Evolutionary conservation across 1,284 basidiomycete genomes (phyloP).

Genomic region (Fomitopsis palustris): DNA sequence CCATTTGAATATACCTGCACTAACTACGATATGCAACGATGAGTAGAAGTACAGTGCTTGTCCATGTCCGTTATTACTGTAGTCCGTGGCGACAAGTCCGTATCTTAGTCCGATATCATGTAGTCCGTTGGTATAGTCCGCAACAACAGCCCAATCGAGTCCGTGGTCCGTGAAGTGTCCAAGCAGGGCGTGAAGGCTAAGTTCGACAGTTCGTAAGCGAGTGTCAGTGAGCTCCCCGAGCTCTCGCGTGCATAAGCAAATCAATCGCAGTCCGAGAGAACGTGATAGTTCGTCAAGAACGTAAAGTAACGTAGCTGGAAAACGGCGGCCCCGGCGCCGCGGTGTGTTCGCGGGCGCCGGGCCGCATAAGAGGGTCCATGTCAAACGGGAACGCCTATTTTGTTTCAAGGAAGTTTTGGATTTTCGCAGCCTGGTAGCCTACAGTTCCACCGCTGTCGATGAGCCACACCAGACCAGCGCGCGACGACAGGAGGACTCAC

Average conservation of each 20-base stretch:
- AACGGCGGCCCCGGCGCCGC: neutral
- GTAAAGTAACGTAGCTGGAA: constrained; percentile 11
- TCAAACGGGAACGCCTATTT: constrained; percentile 15
- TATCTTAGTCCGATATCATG: neutral
- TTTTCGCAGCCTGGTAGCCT: constrained; percentile 38
- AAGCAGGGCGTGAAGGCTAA: constrained; percentile 8
- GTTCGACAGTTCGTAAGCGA: constrained; percentile 1
- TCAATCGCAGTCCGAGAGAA: constrained; percentile 5
- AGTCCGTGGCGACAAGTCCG: neutral
- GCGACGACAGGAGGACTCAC: constrained; percentile 28
- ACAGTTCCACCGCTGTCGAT: constrained; percentile 1
- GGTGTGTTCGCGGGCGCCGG: neutral
- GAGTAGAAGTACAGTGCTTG: constrained; percentile 7
- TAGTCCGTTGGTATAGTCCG: constrained; percentile 3
- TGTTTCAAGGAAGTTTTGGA: constrained; percentile 32
- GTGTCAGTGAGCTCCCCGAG: constrained; percentile 3
- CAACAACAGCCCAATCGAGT: constrained; percentile 1
- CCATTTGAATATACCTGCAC: neutral
- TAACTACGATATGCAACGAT: constrained; percentile 2
- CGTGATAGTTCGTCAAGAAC: constrained; percentile 20
- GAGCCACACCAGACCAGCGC: neutral
- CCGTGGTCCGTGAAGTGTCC: constrained; percentile 1
- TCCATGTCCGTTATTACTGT: neutral
- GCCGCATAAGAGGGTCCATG: neutral
- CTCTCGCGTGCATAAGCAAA: constrained; percentile 6